Base-by-base conservation (phyloP, 371 early-diverging fungal species). In the Saksenaea oblongispora region DNA sequence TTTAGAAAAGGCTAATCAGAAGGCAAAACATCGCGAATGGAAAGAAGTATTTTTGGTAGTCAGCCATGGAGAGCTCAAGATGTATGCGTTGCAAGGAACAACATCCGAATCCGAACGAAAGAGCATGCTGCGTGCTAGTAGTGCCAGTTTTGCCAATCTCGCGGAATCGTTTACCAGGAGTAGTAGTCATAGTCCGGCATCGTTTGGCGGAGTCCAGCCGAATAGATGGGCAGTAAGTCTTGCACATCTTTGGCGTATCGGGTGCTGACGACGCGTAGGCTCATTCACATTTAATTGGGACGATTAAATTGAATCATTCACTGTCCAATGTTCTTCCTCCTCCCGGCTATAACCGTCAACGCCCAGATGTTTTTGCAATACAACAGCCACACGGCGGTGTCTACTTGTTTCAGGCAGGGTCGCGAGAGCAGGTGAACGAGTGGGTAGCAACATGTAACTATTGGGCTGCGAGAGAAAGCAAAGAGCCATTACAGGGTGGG, bases 361-460 rank as follows among this genome's bases (percentile, higher is more conserved):
- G 95, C 15, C 90, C 87, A 41, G 83, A 92, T 72, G 94, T 92
- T 13, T 95, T 96, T 82, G 92, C 93, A 5, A 76, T 97, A 17
- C 91, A 89, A 61, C 82, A 93, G 42, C 81, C 89, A 14, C 86
- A 90, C 65, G 94, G 94, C 15, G 89, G 89, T 10, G 89, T 91
- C 14, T 89, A 90, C 55, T 79, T 96, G 11, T 95, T 95, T 79
- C 95, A 97, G 72, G 86, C 89, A 0, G 74, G 76, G 4, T 84
- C 84, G 4, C 82, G 79, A 18, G 85, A 87, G n/a, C 84, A 86
- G 42, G 84, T 91, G 15, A 82, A 81, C 35, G 89, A 87, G 59
- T 97, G 98, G 98, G 91, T 92, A 0, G 72, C 84, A 0, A 87
- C 89, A 11, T 91, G 96, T 64, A 96, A 96, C 75, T 93, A 90